Evolutionary conservation across 345 rosid genomes (phyloP).

Genomic region (Rhodamnia rubescens): DNA sequence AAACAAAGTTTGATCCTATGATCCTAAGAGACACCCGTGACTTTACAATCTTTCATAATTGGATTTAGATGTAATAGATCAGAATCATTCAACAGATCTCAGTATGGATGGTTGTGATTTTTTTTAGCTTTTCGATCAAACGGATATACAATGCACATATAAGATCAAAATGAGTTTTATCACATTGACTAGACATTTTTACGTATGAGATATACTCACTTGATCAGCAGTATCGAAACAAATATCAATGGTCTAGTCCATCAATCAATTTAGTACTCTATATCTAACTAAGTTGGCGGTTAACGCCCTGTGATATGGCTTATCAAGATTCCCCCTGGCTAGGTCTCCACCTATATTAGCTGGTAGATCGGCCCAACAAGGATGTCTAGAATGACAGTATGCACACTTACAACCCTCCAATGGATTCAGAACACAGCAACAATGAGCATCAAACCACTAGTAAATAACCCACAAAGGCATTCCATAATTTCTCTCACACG

Average conservation of each 20-base stretch:
- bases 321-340: neutral
- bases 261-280: neutral
- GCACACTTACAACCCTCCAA: neutral
- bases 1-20: neutral
- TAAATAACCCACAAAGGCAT: neutral
- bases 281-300: neutral
- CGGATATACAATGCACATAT: neutral
- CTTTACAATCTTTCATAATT: neutral
- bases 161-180: neutral
- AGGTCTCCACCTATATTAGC: neutral
- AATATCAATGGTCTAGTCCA: neutral
- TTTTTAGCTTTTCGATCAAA: neutral
- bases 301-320: neutral
- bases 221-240: neutral
- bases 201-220: neutral
- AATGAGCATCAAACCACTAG: neutral
- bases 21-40: neutral
- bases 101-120: neutral
- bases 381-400: neutral
- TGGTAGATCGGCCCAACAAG: neutral
- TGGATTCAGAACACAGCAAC: neutral
- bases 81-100: neutral
- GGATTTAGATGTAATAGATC: neutral
- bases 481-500: neutral
- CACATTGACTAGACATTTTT: neutral